phyloP scores from a whole-genome alignment of 768 basidiomycete genomes.

The Psilocybe tampanensis region DNA sequence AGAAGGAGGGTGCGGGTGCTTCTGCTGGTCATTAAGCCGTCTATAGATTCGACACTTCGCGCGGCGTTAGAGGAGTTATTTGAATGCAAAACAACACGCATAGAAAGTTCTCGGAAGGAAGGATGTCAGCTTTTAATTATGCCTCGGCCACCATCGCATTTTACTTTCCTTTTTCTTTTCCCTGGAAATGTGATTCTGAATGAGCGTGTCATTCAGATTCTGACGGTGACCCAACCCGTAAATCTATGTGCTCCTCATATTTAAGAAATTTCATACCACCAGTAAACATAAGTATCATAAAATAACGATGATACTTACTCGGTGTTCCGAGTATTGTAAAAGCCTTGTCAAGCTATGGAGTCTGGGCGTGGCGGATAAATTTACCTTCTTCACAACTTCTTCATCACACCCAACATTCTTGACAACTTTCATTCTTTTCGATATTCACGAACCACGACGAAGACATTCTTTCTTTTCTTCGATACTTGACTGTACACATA shows the following conservation, averaged over 20 bases:
- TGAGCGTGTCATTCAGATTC: too few species aligned
- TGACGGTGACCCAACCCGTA: too few species aligned
- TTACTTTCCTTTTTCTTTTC: neutral
- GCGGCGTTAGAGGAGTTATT: neutral
- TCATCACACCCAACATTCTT: neutral
- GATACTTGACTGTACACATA: neutral
- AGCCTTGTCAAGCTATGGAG: neutral
- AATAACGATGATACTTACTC: too few species aligned
- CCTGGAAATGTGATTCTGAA: too few species aligned
- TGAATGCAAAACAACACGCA: neutral
- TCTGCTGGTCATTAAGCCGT: conserved; percentile 15
- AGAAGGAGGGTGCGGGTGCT: conserved; percentile 59
- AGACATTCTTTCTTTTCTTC: neutral
- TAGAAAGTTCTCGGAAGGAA: neutral
- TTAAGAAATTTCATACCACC: too few species aligned
- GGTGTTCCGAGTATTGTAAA: too few species aligned
- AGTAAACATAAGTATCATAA: too few species aligned
- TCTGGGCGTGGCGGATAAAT: neutral
- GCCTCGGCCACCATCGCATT: neutral
- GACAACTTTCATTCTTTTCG: too few species aligned
- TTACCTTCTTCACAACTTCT: too few species aligned
- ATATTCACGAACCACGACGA: neutral
- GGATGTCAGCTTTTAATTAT: too few species aligned
- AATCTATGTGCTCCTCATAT: too few species aligned
- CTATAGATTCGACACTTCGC: neutral